Evolutionary conservation across 129 eudicot genomes (phyloP), one percentile per base, ranked within the genome.

Genomic region (Chrysanthemum seticuspe): DNA sequence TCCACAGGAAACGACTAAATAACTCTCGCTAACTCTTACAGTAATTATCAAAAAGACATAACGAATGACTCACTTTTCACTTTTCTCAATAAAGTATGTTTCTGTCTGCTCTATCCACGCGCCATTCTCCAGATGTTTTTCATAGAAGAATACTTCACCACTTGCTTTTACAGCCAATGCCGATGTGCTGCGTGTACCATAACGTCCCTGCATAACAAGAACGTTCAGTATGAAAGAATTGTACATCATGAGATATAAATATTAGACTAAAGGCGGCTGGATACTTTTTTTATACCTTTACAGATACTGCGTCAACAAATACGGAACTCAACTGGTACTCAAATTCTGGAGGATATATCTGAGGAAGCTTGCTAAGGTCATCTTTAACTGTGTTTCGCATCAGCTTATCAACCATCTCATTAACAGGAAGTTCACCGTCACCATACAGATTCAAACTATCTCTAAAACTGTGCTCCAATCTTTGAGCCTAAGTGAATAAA

Each of bases 101-200:
- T 66, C 49, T 3, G 74, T 73, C 40, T 71, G 77, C 80, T 84
- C 91, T 78, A 80, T 78, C 98, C 98, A 92, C 12, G 44, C 21
- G 40, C 71, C 83, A 56, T 78, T 79, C 65, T 87, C 91, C 44
- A 89, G 81, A 73, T 82, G 84, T 8, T 60, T 84, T 65, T 92
- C 98, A 51, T 81, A 82, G 70, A 92, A 92, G 70, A 76, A 72
- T 14, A 82, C 80, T 50, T 85, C 89, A 65, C 84, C 89, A 74
- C 62, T 81, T 53, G 75, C 77, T 63, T 74, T 83, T 44, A 85
- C 73, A 14, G 68, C 65, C 81, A 92, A 61, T 10, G 86, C 91
- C 47, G 95, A 85, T 31, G 81, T 92, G 82, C 96, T 89, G 84
- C 96, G 84, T 27, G 98, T 92, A 34, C 98, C 98, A 89, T 88